Conservation (phyloP, 805 yeast genomes). For the Lachancea cidri region DNA sequence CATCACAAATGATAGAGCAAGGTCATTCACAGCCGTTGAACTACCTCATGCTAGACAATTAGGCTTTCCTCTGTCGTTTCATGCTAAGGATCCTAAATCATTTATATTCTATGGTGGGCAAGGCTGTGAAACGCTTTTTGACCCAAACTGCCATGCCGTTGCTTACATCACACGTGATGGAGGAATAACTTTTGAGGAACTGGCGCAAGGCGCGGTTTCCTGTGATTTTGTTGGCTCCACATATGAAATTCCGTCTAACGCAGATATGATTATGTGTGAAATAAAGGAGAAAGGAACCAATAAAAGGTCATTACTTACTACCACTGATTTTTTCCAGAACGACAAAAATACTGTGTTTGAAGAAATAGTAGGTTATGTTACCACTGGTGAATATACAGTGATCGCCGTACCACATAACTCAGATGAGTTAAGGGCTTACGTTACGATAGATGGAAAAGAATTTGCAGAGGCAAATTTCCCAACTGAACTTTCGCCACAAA, state of each 20-base stretch:
- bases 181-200: conserved; percentile 55
- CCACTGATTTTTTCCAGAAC: conserved; percentile 47
- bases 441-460: conserved; percentile 68
- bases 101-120: conserved; percentile 67
- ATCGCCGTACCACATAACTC: conserved; percentile 58
- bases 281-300: conserved; percentile 36
- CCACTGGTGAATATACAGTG: conserved; percentile 63
- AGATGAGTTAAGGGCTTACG: conserved; percentile 56
- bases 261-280: conserved; percentile 62
- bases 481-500: conserved; percentile 47
- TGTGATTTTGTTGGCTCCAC: conserved; percentile 67
- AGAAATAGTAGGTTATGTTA: conserved; percentile 66
- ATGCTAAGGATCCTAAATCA: conserved; percentile 47
- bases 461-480: conserved; percentile 85
- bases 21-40: conserved; percentile 41
- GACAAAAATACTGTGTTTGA: conserved; percentile 43
- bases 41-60: conserved; percentile 47
- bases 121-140: conserved; percentile 45
- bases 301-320: conserved; percentile 37
- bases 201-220: conserved; percentile 47
- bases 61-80: conserved; percentile 51
- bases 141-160: conserved; percentile 48
- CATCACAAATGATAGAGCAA: conserved; percentile 65
- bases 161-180: conserved; percentile 63
- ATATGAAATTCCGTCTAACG: conserved; percentile 41